Evolutionary conservation across 495 filamentous ascomycete species (phyloP).

Genomic region (Neurospora sp.): DNA sequence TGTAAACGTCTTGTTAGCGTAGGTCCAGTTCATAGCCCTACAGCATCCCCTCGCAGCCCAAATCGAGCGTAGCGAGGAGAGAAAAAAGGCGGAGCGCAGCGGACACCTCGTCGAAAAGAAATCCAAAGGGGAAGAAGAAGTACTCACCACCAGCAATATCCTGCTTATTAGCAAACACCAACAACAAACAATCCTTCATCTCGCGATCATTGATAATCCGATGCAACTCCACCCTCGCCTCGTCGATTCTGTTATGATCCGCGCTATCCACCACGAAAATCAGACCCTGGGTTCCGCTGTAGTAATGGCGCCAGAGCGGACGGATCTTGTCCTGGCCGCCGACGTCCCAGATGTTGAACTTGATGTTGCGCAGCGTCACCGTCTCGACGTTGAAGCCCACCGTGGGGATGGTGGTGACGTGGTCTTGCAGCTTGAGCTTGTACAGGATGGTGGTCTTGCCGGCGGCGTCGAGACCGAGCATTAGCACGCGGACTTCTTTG

Average conservation of each 20-base stretch:
- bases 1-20: slow-evolving; percentile 20
- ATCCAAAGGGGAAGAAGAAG: background rate
- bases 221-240: slow-evolving; percentile 81
- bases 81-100: background rate
- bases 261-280: slow-evolving; percentile 96
- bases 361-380: slow-evolving; percentile 98
- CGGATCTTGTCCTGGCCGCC: slow-evolving; percentile 99
- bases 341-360: slow-evolving; percentile 99
- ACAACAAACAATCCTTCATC: slow-evolving; percentile 90
- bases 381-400: slow-evolving; percentile 99
- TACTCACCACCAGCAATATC: slow-evolving; percentile 74
- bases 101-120: background rate
- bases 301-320: slow-evolving; percentile 97
- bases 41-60: background rate
- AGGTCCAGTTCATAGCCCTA: background rate
- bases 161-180: slow-evolving; percentile 99
- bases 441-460: slow-evolving; percentile 99
- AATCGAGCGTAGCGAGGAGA: background rate
- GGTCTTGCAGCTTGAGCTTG: slow-evolving; percentile 96
- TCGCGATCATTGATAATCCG: slow-evolving; percentile 95
- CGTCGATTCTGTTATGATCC: slow-evolving; percentile 77
- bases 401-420: slow-evolving; percentile 97
- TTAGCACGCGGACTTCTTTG: slow-evolving; percentile 95
- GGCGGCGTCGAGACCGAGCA: slow-evolving; percentile 94
- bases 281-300: slow-evolving; percentile 94